Base-by-base conservation (phyloP, 192 early-diverging fungal genomes). In the Neocallimastix lanati region DNA sequence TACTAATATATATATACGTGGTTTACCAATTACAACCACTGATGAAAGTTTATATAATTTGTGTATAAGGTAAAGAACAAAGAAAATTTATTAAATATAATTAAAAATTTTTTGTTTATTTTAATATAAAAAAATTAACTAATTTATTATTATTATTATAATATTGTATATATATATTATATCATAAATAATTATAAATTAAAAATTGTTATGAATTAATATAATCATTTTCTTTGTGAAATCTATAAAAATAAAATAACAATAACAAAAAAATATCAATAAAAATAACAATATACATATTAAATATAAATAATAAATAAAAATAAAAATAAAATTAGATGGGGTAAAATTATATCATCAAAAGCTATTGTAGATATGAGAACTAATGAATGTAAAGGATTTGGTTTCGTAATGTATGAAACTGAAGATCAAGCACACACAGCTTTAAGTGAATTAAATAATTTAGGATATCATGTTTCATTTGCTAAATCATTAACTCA, bases 391-490 rank as follows among this genome's bases (percentile, higher is more conserved):
- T 95, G 95, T 82, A 94, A 94, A 84, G 94, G 94, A 5, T 96
- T 92, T 84, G 95, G 95, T 16, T 96, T 96, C 81, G 92, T 93
- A 29, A 92, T 94, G 89, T 96, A 92, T 85, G 89, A 91, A 67
- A 90, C 87, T 12, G 90, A 86, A 28, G 88, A 87, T 21, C 88
- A 93, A 78, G 92, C 93, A 0, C 80, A 86, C 28, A 30, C 78
- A 13, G 94, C 94, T 25, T 93, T 96, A 80, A 86, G 86, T 77
- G 93, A 87, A 27, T 85, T 96, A 28, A 88, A 85, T 29, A 83
- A 82, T 14, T 80, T 86, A 81, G 94, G 94, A 12, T 86, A 90
- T 40, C 90, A 92, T 78, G 91, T 90, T 18, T 91, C 91, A 3
- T 86, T 94, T 88, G 94, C 94, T 2, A 88, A 86, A 50, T 50